Conservation (phyloP, 2,329 filamentous ascomycete species). For the Paraphoma chrysanthemicola region DNA sequence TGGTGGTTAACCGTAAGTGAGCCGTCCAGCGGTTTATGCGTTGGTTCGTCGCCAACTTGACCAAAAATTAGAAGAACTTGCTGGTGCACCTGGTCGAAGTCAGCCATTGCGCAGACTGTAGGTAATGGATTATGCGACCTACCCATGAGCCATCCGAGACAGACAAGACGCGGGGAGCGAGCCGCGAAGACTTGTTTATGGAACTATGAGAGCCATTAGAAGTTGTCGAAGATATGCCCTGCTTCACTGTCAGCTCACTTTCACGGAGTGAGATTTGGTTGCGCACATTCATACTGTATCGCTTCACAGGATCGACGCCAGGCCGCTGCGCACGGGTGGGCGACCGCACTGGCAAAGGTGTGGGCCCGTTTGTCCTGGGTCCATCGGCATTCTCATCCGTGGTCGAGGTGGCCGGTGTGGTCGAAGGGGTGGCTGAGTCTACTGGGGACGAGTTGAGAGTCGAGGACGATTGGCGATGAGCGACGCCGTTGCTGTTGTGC, state of each 20-base stretch:
- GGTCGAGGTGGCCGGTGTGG: slow-evolving; percentile 69
- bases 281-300: slow-evolving; percentile 60
- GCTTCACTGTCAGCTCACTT: slow-evolving; percentile 8
- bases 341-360: slow-evolving; percentile 46
- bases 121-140: slow-evolving; percentile 44
- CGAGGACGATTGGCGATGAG: slow-evolving; percentile 65
- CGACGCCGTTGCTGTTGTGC: slow-evolving; percentile 46
- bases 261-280: background rate
- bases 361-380: slow-evolving; percentile 58
- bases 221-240: slow-evolving; percentile 61
- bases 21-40: slow-evolving; percentile 75
- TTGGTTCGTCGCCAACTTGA: slow-evolving; percentile 73
- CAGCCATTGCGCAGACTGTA: background rate
- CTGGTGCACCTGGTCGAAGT: slow-evolving; percentile 76
- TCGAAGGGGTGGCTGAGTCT: slow-evolving; percentile 75
- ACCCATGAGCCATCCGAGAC: slow-evolving; percentile 86
- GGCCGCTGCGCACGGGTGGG: slow-evolving; percentile 50
- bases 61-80: slow-evolving; percentile 85
- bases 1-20: slow-evolving; percentile 79
- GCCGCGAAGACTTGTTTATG: slow-evolving; percentile 72
- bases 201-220: slow-evolving; percentile 57
- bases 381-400: slow-evolving; percentile 71
- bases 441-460: slow-evolving; percentile 64
- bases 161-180: slow-evolving; percentile 80
- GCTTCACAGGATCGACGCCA: slow-evolving; percentile 53